Evolutionary conservation across 108 stramenopile species (phyloP), one percentile per base, ranked within the genome.

Genomic region (Skeletonema tropicum): DNA sequence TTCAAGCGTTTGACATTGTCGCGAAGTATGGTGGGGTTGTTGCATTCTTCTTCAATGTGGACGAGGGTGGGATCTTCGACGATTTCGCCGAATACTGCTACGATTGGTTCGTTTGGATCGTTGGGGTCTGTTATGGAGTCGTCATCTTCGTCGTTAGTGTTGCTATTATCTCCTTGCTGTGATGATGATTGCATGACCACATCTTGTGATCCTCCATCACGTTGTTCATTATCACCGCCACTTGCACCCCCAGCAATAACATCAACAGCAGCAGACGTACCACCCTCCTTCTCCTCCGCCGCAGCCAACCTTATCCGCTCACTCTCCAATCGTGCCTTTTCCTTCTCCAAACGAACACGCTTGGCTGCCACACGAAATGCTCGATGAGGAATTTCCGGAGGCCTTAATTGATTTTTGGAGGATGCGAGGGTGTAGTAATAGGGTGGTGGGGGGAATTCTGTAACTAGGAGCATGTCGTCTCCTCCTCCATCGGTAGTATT

Each of bases 391-490:
- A 95, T 95, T 32, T 73, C 72, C 2, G 94, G 94, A 13, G 78
- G 78, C 5, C 30, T 57, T n/a, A 79, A 60, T 36, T 32, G 23
- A 72, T 90, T 29, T 3, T n/a, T n/a, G n/a, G 41, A 38, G 3
- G 82, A 64, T 31, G 91, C 86, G 9, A 79, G 74, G 0, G 48
- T 57, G 83, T 92, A 93, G 68, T 95, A 95, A 62, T 80, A 85
- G 5, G 94, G 94, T 10, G 94, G 92, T 11, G 94, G 92, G 8
- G 94, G 92, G 57, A 95, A 95, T 77, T 95, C 94, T 14, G 87
- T 78, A 12, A 95, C 94, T 10, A 95, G 64, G 15, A 80, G 68
- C 75, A 64, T 64, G 30, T 70, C 80, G 2, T 75, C 73, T 41
- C 58, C 74, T 1, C 19, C 61, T 6, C 6, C 60, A 31, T 66